Conservation (phyloP, 768 basidiomycete genomes). For the Glaciozyma martinii region DNA sequence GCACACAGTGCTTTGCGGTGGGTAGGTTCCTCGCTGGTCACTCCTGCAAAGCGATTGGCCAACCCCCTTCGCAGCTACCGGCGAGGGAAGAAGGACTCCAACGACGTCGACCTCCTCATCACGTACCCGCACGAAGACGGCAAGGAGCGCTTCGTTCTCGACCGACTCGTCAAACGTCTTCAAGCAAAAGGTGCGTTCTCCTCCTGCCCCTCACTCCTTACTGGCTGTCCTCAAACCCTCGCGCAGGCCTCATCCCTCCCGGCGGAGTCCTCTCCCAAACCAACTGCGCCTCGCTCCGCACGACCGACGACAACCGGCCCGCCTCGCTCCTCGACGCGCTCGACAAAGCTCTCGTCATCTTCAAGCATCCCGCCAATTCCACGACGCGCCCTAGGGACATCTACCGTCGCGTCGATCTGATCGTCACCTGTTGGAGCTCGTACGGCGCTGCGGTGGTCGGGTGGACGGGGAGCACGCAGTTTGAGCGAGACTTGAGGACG, state of each 20-base stretch:
- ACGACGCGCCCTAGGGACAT: conserved; percentile 4
- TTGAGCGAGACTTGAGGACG: neutral
- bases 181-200: neutral
- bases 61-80: conserved; percentile 6
- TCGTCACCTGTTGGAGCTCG: conserved; percentile 14
- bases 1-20: neutral
- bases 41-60: no score
- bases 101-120: conserved; percentile 26
- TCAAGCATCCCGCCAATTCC: conserved; percentile 17
- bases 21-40: no score
- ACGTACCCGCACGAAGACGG: conserved; percentile 9
- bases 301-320: conserved; percentile 14
- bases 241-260: conserved; percentile 19
- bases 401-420: conserved; percentile 25
- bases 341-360: conserved; percentile 26
- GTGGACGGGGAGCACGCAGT: neutral
- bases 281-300: conserved; percentile 16
- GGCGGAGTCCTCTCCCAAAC: conserved; percentile 18
- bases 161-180: neutral
- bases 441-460: conserved; percentile 14
- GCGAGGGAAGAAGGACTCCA: conserved; percentile 7
- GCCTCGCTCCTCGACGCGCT: conserved; percentile 27
- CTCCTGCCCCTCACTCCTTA: conserved; percentile 1
- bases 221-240: conserved; percentile 5
- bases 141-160: neutral